Evolutionary conservation across 768 basidiomycete genomes (phyloP).

Genomic region (Boletus rufocinnamomeus): DNA sequence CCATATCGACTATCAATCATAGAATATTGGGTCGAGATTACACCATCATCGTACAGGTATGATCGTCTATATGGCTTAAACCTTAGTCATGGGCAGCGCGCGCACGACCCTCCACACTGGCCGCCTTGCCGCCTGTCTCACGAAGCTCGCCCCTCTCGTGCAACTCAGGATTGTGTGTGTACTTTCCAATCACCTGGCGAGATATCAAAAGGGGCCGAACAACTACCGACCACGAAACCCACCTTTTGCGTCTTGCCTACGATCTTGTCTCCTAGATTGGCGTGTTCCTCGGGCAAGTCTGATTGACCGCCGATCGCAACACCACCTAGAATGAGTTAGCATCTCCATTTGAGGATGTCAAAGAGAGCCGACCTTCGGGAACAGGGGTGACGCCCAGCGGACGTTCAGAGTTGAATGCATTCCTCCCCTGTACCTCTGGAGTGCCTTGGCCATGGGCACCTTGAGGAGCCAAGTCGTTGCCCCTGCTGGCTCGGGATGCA

Average conservation of each 20-base stretch:
- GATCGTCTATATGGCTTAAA: neutral
- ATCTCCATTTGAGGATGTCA: no score
- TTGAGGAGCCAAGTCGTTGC: neutral
- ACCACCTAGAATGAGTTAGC: constrained; percentile 22
- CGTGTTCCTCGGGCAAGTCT: constrained; percentile 37
- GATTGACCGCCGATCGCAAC: constrained; percentile 29
- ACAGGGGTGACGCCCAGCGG: constrained; percentile 41
- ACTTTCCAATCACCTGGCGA: constrained; percentile 51
- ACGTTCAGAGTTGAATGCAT: constrained; percentile 35
- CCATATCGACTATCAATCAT: neutral
- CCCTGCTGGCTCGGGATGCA: neutral
- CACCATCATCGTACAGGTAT: neutral
- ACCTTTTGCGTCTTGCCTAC: constrained; percentile 63
- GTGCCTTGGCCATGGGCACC: neutral
- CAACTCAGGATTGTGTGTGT: constrained; percentile 46
- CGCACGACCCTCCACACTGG: constrained; percentile 41
- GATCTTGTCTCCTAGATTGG: constrained; percentile 52
- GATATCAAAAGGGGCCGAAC: neutral
- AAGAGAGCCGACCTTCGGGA: constrained; percentile 31
- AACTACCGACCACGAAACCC: neutral
- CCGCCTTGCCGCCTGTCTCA: constrained; percentile 53
- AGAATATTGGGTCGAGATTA: neutral
- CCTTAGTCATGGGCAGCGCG: constrained; percentile 44
- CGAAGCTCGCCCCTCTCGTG: constrained; percentile 61
- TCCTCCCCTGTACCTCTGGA: constrained; percentile 11